These are phyloP conservation scores for Ophiocordyceps robertsii DNA, from an alignment of 2,329 filamentous ascomycete genomes.

Conservation along the genomic window DNA sequence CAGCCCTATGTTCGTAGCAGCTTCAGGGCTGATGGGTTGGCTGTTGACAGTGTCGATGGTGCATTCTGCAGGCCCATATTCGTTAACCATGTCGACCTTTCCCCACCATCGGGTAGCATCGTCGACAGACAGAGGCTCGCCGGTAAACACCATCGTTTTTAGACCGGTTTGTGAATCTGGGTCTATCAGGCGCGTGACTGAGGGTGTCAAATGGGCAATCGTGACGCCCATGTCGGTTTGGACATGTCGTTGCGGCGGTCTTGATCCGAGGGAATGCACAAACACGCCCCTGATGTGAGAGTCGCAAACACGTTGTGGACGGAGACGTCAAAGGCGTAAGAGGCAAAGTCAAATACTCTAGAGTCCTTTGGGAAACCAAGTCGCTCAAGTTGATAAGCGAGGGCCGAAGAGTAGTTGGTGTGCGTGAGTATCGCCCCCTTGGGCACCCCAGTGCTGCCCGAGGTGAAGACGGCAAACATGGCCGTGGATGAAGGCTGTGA, in stretches of 20 bases:
- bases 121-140: neutral
- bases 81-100: neutral
- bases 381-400: neutral
- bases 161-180: neutral
- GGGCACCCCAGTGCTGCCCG: neutral
- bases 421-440: neutral
- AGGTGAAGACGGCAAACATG: neutral
- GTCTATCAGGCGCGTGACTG: neutral
- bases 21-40: neutral
- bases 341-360: neutral
- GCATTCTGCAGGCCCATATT: neutral
- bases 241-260: conserved; percentile 1
- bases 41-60: neutral
- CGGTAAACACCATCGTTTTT: neutral
- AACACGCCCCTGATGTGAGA: neutral
- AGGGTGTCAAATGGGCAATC: neutral
- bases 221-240: neutral
- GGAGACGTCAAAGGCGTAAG: neutral
- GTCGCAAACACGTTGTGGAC: neutral
- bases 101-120: neutral
- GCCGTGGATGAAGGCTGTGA: too few species aligned
- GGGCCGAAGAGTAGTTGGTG: neutral
- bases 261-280: conserved; percentile 3
- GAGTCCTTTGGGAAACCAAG: neutral
- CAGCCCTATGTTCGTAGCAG: neutral